These are phyloP conservation scores for Forsythia suspensa DNA, from an alignment of 257 asterid genomes.

Conservation along the genomic window DNA sequence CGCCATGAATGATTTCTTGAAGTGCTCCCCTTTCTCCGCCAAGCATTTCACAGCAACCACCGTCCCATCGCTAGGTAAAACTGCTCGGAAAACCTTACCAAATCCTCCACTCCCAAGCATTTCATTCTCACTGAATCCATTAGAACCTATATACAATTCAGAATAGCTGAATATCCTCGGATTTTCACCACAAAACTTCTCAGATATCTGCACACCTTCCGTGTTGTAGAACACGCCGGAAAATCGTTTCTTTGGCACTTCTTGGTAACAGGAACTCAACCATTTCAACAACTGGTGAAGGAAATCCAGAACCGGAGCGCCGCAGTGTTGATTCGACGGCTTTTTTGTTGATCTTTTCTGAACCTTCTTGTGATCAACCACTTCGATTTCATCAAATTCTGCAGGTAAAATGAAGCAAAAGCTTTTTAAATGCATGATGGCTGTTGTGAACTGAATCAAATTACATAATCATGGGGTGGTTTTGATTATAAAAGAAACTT, in stretches of 20 bases:
- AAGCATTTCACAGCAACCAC: slow-evolving; percentile 86
- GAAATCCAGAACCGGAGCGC: slow-evolving; percentile 28
- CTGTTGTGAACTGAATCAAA: not conserved
- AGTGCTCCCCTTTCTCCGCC: slow-evolving; percentile 68
- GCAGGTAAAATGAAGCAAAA: slow-evolving; percentile 66
- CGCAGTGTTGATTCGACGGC: slow-evolving; percentile 31
- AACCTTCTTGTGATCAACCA: slow-evolving; percentile 17
- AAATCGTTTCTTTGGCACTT: slow-evolving; percentile 15
- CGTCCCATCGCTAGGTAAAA: slow-evolving; percentile 85
- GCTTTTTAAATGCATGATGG: slow-evolving; percentile 62
- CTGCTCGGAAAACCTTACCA: slow-evolving; percentile 74
- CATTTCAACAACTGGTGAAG: slow-evolving; percentile 45
- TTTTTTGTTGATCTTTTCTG: not conserved
- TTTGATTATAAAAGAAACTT: not conserved
- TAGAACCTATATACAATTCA: slow-evolving; percentile 81
- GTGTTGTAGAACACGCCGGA: slow-evolving; percentile 61
- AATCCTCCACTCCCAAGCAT: slow-evolving; percentile 90
- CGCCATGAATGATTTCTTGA: slow-evolving; percentile 89
- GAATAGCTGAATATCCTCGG: slow-evolving; percentile 83
- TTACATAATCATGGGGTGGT: slow-evolving; percentile 13
- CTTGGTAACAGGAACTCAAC: slow-evolving; percentile 36
- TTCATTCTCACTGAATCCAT: slow-evolving; percentile 55
- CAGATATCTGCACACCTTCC: slow-evolving; percentile 64
- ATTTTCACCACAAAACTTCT: slow-evolving; percentile 46
- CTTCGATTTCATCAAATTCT: slow-evolving; percentile 36